phyloP scores from a whole-genome alignment of 2,329 filamentous ascomycete species.

The Pseudocercospora crystallina region DNA sequence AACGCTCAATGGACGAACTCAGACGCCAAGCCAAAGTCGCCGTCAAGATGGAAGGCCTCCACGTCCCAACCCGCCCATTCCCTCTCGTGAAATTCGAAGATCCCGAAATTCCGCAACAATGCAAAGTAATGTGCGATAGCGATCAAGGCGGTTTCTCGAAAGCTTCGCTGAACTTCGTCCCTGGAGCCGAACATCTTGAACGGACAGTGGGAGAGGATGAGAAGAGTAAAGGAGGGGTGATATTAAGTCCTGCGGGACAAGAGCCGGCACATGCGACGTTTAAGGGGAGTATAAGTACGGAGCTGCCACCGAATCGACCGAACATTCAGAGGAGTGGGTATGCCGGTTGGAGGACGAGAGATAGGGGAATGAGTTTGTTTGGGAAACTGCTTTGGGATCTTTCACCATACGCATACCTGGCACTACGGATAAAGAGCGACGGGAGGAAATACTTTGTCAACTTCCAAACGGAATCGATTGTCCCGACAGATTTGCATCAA shows the following conservation, averaged over 20 bases:
- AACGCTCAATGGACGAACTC: constrained; percentile 60
- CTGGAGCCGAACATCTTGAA: constrained; percentile 24
- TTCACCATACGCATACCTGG: constrained; percentile 83
- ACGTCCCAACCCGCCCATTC: constrained; percentile 62
- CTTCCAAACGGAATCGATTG: constrained; percentile 88
- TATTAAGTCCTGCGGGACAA: constrained; percentile 32
- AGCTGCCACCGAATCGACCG: constrained; percentile 73
- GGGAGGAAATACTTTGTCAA: constrained; percentile 93
- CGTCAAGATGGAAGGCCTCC: constrained; percentile 67
- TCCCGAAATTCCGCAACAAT: constrained; percentile 43
- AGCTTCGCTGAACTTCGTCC: constrained; percentile 65
- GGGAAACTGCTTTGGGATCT: constrained; percentile 85
- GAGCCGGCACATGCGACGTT: constrained; percentile 73
- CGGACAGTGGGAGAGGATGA: constrained; percentile 12
- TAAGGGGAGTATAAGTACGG: constrained; percentile 82
- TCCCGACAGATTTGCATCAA: constrained; percentile 94
- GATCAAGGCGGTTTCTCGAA: constrained; percentile 85
- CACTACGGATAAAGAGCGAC: constrained; percentile 84
- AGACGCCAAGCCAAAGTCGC: constrained; percentile 58
- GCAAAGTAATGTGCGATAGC: constrained; percentile 78
- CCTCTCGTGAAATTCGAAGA: constrained; percentile 64
- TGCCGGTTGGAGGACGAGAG: constrained; percentile 83
- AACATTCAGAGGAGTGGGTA: constrained; percentile 79
- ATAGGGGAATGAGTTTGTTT: constrained; percentile 76
- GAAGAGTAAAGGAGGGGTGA: constrained; percentile 14